Base-by-base conservation (phyloP, 2,329 filamentous ascomycete species). In the Aureobasidium sp. region DNA sequence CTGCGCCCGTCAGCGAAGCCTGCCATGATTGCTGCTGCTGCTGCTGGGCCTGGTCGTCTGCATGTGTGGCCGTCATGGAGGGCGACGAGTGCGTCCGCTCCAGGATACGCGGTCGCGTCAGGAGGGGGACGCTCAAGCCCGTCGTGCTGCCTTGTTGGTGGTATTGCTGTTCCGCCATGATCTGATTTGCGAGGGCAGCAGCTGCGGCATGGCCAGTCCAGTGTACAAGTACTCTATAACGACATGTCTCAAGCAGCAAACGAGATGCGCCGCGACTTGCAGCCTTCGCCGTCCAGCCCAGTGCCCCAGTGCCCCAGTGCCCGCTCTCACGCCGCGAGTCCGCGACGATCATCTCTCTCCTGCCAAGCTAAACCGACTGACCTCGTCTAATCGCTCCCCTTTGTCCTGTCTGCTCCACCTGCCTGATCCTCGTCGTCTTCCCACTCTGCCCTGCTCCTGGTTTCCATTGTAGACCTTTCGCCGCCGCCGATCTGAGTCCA, bases 51-150 rank as follows among this genome's bases (percentile, higher is more conserved):
- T 54, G 52, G 52, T 11, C 17, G 12, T n/a, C 53, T 31, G 39
- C 53, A 45, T 35, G 6, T 35, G 24, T 48, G 19, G 61, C 57
- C 29, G 48, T 53, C 27, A 37, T 53, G 40, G 67, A 60, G 54
- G 70, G 70, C 17, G 69, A 67, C 33, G 68, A 70, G 49, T 70
- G 62, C n/a, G 67, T 68, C 7, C 70, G 66, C 47, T 50, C 56
- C 50, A 67, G 66, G 40, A 67, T 19, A 24, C 61, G 48, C 24
- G 70, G 68, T 42, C 69, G 53, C 22, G 35, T 24, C 17, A 19
- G 9, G n/a, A 22, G 17, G 29, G 52, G 33, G 22, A 42, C 15
- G 9, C 22, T 57, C 53, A 57, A 45, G 42, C 14, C 39, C 45
- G 24, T 11, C 19, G 31, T 53, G 49, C 17, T 17, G 49, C 7